These are phyloP conservation scores for Ustilaginoidea virens DNA, from an alignment of 2,329 filamentous ascomycete species.

Conservation along the genomic window DNA sequence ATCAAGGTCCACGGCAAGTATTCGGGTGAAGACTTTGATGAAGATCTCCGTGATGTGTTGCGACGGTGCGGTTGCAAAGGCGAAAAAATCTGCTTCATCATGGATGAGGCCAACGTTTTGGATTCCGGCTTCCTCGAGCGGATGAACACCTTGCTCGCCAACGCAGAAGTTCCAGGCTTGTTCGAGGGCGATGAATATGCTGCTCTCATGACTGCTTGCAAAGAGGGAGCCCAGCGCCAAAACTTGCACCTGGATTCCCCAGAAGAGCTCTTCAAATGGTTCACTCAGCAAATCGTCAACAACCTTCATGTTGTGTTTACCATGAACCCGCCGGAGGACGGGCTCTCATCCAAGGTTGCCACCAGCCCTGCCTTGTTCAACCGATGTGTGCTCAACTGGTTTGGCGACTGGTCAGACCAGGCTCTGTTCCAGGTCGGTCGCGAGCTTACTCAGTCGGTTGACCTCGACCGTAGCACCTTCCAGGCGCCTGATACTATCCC, in stretches of 20 bases:
- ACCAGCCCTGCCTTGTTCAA: constrained; percentile 98
- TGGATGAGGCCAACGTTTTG: constrained; percentile 97
- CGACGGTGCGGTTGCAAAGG: constrained; percentile 92
- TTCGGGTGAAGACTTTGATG: constrained; percentile 95
- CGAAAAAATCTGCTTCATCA: constrained; percentile 99
- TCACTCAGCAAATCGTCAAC: constrained; percentile 97
- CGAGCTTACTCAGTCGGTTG: constrained; percentile 90
- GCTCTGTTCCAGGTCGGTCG: constrained; percentile 94
- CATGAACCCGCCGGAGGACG: constrained; percentile 97
- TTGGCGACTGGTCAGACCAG: constrained; percentile 98
- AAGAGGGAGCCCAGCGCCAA: constrained; percentile 93
- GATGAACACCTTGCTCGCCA: constrained; percentile 97
- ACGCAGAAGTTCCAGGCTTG: constrained; percentile 95
- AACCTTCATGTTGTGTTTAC: constrained; percentile 99
- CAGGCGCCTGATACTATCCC: constrained; percentile 80
- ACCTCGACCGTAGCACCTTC: constrained; percentile 80
- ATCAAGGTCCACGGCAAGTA: constrained; percentile 99
- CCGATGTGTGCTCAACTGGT: constrained; percentile 98
- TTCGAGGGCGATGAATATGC: constrained; percentile 99
- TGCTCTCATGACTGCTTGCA: constrained; percentile 97
- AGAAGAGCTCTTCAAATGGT: constrained; percentile 99
- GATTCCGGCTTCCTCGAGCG: constrained; percentile 97
- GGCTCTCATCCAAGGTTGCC: constrained; percentile 86
- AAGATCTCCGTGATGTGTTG: constrained; percentile 87
- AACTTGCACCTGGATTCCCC: constrained; percentile 90